Conservation (phyloP, 257 asterid genomes). For the Ilex asprella region DNA sequence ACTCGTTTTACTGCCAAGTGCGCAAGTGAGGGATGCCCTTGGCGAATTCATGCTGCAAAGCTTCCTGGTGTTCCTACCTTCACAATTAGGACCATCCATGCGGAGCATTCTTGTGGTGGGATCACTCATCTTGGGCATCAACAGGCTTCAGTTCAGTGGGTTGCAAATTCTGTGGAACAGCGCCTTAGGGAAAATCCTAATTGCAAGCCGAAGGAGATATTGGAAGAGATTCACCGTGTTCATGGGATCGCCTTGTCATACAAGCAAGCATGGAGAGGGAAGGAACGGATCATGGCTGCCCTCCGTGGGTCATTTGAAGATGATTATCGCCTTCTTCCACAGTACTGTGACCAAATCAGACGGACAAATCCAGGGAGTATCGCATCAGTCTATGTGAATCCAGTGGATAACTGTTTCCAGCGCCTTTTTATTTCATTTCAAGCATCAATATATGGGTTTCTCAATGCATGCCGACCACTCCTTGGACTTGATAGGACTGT, state of each 20-base stretch:
- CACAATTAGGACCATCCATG: constrained; percentile 53
- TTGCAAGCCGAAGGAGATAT: constrained; percentile 60
- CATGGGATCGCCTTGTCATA: constrained; percentile 67
- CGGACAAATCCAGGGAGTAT: constrained; percentile 68
- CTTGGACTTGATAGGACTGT: constrained; percentile 52
- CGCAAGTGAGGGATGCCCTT: constrained; percentile 66
- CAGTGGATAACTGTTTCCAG: constrained; percentile 47
- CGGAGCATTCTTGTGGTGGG: constrained; percentile 54
- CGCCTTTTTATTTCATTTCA: constrained; percentile 58
- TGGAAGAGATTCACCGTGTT: constrained; percentile 62
- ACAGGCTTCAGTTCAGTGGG: constrained; percentile 80
- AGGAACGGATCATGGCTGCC: constrained; percentile 56
- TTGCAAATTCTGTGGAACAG: constrained; percentile 56
- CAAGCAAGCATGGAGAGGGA: constrained; percentile 82
- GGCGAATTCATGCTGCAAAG: constrained; percentile 74
- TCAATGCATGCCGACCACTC: constrained; percentile 59
- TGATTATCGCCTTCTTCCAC: constrained; percentile 62
- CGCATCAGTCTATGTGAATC: constrained; percentile 49
- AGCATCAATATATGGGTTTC: constrained; percentile 60
- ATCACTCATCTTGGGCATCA: constrained; percentile 64
- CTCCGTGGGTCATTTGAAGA: constrained; percentile 66
- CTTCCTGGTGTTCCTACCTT: constrained; percentile 66
- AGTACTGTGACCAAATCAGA: constrained; percentile 53
- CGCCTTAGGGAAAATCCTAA: constrained; percentile 56
- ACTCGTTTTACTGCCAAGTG: constrained; percentile 73